Base-by-base conservation (phyloP, 495 filamentous ascomycete genomes). In the Lophiostoma macrostomum region DNA sequence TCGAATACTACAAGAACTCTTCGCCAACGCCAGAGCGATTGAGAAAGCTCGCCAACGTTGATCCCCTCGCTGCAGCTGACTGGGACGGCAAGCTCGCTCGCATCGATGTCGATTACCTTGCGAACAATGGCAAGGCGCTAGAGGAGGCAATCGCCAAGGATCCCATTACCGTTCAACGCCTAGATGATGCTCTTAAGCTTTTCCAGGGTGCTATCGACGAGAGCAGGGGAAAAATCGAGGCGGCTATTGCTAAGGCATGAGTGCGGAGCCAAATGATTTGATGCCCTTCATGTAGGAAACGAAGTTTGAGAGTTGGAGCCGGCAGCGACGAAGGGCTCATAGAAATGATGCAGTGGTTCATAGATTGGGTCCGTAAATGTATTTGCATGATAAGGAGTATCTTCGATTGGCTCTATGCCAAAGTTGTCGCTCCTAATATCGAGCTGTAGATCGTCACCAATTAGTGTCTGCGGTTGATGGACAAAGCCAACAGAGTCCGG, bases 111-210 rank as follows among this genome's bases (percentile, higher is more conserved):
- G 44, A 48, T 31, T 48, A 48, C 19, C 44, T 48, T 16, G 44
- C 44, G 11, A 48, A 48, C 30, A 48, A 48, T 36, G 44, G 44
- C 16, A 31, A 28, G 3, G 44, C 18, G 44, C 44, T 48, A 3
- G 44, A 48, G 14, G 24, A 36, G 31, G 31, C 31, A 5, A 48
- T 48, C 29, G 24, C 23, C 6, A 36, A 34, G 44, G 44, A 48
- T 36, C 44, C 44, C 11, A 14, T 35, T 11, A 48, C 22, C 5
- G 44, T 36, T 23, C 22, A 13, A 13, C 28, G 44, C 12, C 29
- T 48, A 11, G 44, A 48, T 48, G 44, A 35, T 36, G 44, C 44
- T 19, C 30, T 48, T 10, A 48, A 48, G 44, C 44, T 48, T 13
- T 48, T 48, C 30, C 44, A 48, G 20, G 44, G 44, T 11, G 44